These are phyloP conservation scores for Mycena rosella DNA, from an alignment of 768 basidiomycete genomes.

Conservation along the genomic window DNA sequence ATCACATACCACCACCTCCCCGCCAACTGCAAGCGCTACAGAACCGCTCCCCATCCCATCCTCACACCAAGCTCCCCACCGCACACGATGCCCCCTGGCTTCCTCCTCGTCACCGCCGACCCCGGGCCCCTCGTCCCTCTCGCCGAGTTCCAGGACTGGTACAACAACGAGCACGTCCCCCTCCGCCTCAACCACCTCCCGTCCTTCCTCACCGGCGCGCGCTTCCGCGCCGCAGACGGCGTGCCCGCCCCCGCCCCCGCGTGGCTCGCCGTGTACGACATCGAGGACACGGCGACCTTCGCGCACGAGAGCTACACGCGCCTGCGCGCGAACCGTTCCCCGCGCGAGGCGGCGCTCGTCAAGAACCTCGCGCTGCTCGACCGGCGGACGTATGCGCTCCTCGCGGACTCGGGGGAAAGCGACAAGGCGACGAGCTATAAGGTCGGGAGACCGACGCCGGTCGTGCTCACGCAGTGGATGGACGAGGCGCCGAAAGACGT, in stretches of 20 bases:
- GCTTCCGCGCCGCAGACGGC: constrained; percentile 56
- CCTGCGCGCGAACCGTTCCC: constrained; percentile 58
- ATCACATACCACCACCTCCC: too few relatives aligned
- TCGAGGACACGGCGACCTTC: constrained; percentile 57
- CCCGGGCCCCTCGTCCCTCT: constrained; percentile 56
- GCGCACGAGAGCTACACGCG: constrained; percentile 57
- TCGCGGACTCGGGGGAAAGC: constrained; percentile 50
- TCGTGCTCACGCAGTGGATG: constrained; percentile 50
- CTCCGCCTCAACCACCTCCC: constrained; percentile 59
- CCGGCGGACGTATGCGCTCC: constrained; percentile 55
- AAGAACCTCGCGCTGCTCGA: constrained; percentile 57
- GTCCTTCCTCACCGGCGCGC: constrained; percentile 62
- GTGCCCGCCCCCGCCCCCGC: constrained; percentile 49
- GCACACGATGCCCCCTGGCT: constrained; percentile 55
- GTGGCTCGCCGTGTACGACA: constrained; percentile 66
- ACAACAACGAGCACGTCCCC: constrained; percentile 47
- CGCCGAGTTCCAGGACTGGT: constrained; percentile 57
- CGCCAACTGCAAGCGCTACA: too few relatives aligned
- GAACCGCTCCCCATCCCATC: too few relatives aligned
- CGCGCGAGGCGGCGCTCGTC: constrained; percentile 57
- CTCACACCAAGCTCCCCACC: too few relatives aligned
- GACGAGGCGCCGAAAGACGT: constrained; percentile 29
- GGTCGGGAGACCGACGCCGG: constrained; percentile 44
- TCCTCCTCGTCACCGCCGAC: constrained; percentile 63
- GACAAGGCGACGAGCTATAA: constrained; percentile 49